These are phyloP conservation scores for Dactylella cylindrospora DNA, from an alignment of 2,329 filamentous ascomycete species.

Conservation along the genomic window DNA sequence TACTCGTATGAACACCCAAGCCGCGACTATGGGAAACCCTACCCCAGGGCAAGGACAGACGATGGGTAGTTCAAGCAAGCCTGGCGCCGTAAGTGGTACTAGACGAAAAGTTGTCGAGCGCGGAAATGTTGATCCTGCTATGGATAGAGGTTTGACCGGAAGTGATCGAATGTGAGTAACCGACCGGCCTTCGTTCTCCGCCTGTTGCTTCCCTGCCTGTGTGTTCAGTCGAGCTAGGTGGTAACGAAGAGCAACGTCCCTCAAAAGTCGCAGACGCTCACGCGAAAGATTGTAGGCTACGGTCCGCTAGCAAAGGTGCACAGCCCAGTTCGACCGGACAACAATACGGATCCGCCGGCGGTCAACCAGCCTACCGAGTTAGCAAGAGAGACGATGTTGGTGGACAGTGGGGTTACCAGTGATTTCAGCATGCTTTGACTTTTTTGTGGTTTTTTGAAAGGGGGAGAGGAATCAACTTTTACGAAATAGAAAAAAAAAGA, in stretches of 20 bases:
- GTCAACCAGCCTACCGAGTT: conserved; percentile 47
- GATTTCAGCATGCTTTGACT: conserved; percentile 21
- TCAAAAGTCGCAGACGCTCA: conserved; percentile 38
- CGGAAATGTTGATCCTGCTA: conserved; percentile 47
- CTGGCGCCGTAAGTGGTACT: conserved; percentile 45
- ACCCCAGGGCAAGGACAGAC: conserved; percentile 45
- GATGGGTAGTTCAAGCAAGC: conserved; percentile 46
- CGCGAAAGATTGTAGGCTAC: conserved; percentile 48
- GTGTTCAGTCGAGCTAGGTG: conserved; percentile 28
- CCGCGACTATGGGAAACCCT: conserved; percentile 47
- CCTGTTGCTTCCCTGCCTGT: conserved; percentile 32
- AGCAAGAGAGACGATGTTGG: conserved; percentile 47
- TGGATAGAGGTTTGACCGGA: conserved; percentile 49
- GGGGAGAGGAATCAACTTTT: conserved; percentile 41
- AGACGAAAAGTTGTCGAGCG: conserved; percentile 49
- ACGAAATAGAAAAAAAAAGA: conserved; percentile 37
- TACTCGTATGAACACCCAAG: conserved; percentile 45
- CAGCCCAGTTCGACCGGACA: conserved; percentile 42
- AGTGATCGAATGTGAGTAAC: conserved; percentile 49
- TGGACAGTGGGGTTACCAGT: conserved; percentile 47
- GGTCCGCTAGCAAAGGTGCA: conserved; percentile 49
- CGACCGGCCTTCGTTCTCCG: conserved; percentile 36
- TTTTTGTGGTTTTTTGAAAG: conserved; percentile 28
- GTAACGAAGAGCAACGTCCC: conserved; percentile 38
- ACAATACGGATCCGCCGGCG: conserved; percentile 44